Evolutionary conservation across 2,329 filamentous ascomycete species (phyloP).

Genomic region (Xylariaceae sp.): DNA sequence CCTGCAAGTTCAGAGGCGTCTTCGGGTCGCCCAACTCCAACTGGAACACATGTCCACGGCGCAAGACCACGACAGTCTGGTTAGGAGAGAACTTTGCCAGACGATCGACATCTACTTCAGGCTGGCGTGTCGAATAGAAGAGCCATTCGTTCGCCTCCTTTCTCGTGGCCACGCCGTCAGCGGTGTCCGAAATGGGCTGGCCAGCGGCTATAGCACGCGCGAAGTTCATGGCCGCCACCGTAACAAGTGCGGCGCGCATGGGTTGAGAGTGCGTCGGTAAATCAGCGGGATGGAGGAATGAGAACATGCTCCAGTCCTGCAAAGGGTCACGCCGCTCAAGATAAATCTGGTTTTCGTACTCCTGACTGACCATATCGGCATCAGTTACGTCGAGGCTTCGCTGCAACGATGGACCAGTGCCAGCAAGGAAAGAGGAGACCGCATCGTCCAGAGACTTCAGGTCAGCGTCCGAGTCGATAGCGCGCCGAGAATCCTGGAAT

Average conservation of each 20-base stretch:
- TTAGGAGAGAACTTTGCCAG: slow-evolving; percentile 7
- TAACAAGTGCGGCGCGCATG: slow-evolving; percentile 16
- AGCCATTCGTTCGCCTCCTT: slow-evolving; percentile 13
- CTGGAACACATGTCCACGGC: slow-evolving; percentile 19
- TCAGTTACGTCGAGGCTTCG: background rate
- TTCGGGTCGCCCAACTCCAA: background rate
- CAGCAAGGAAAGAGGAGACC: slow-evolving; percentile 3
- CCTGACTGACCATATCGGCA: slow-evolving; percentile 4
- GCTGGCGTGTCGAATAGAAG: slow-evolving; percentile 15
- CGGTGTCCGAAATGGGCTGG: slow-evolving; percentile 1
- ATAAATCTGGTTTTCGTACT: slow-evolving; percentile 17
- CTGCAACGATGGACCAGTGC: slow-evolving; percentile 4
- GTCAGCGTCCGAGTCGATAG: slow-evolving; percentile 9
- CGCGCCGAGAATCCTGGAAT: slow-evolving; percentile 14
- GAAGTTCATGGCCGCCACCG: slow-evolving; percentile 14
- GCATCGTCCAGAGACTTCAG: slow-evolving; percentile 1
- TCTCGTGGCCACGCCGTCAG: slow-evolving; percentile 5
- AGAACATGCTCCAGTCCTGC: slow-evolving; percentile 12
- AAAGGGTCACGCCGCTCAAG: slow-evolving; percentile 18
- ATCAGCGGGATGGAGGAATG: slow-evolving; percentile 12
- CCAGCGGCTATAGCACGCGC: slow-evolving; percentile 5
- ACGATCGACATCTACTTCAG: slow-evolving; percentile 5
- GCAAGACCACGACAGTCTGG: slow-evolving; percentile 13
- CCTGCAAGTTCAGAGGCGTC: background rate
- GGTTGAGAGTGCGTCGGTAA: slow-evolving; percentile 14